Percentiles rank a stretch among this genome's conserved stretches.
These are phyloP conservation scores for Backusella westeae DNA, from an alignment of 192 early-diverging fungal genomes.

Conservation along the genomic window DNA sequence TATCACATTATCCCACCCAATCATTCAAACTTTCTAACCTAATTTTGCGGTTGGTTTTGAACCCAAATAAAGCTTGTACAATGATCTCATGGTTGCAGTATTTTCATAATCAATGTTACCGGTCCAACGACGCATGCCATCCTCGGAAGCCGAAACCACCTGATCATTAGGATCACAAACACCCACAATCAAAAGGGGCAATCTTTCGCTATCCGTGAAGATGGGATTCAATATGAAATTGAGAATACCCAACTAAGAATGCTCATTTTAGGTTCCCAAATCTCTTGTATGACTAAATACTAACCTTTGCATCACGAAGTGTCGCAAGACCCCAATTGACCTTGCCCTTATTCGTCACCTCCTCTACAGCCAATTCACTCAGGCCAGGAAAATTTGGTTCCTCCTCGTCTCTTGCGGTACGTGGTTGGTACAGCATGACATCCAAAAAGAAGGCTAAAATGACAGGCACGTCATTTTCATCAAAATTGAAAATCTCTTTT, in stretches of 20 bases:
- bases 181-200: conserved; percentile 56
- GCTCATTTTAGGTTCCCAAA: neutral
- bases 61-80: conserved; percentile 36
- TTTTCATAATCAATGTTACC: conserved; percentile 73
- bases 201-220: conserved; percentile 54
- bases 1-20: neutral
- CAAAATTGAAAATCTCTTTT: conserved; percentile 59
- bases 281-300: neutral
- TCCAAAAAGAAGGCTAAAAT: conserved; percentile 59
- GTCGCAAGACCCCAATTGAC: conserved; percentile 55
- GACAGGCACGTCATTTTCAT: conserved; percentile 47
- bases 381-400: conserved; percentile 50
- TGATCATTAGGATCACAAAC: conserved; percentile 73
- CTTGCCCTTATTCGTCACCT: conserved; percentile 74
- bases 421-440: conserved; percentile 62
- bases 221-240: conserved; percentile 39
- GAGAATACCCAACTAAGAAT: conserved; percentile 41
- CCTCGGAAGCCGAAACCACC: conserved; percentile 69
- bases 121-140: conserved; percentile 65
- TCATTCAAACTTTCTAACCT: neutral
- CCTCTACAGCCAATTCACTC: conserved; percentile 46
- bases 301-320: conserved; percentile 34
- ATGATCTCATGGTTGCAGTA: conserved; percentile 30
- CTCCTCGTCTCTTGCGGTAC: conserved; percentile 15
- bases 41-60: conserved; percentile 14